Base-by-base conservation (phyloP, 2,329 filamentous ascomycete genomes). In the Nemania abortiva region DNA sequence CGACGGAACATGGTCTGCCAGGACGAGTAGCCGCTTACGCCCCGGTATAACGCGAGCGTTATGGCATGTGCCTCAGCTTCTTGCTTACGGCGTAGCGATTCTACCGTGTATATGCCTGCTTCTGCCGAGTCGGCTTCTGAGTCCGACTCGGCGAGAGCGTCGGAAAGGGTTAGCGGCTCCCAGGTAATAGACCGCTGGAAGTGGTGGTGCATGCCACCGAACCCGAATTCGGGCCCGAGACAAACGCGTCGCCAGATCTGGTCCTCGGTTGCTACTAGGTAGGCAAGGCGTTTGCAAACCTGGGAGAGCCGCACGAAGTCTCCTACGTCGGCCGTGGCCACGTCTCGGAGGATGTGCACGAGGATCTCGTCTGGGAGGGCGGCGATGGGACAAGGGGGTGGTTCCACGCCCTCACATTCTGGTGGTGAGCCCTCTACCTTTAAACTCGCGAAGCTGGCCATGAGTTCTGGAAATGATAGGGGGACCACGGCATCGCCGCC, bases 281-380 rank as follows among this genome's bases (percentile, higher is more conserved):
- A 98, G 24, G 95, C 94, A 52, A 98, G 84, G 15, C 91, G 89
- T 79, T 94, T 97, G 84, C 95, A 98, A 2, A 97, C 95, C 71
- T 91, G 88, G 0, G 93, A 87, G 18, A 95, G 84, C 27, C 93
- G 91, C 22, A 87, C 88, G 74, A 97, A 95, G 47, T 92, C 89
- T 2, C 91, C 91, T 0, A 97, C 86, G 73, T 99, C 96, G 34
- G 84, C 77, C 53, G 92, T 78, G 0, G 94, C 95, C 0, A 96
- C 82, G 67, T 93, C 88, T 10, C 84, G 84, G 15, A 98, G 81
- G 55, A 98, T 91, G 72, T 97, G 91, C 1, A 92, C 84, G 15
- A 98, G 84, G 5, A 98, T 90, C 79, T 99, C 96, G 47, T 94
- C 90, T 0, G 96, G 96, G 0, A 98, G 82, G 3, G 84, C 82